Base-by-base conservation (phyloP, 1,284 basidiomycete genomes). In the Heterobasidion parviporum region DNA sequence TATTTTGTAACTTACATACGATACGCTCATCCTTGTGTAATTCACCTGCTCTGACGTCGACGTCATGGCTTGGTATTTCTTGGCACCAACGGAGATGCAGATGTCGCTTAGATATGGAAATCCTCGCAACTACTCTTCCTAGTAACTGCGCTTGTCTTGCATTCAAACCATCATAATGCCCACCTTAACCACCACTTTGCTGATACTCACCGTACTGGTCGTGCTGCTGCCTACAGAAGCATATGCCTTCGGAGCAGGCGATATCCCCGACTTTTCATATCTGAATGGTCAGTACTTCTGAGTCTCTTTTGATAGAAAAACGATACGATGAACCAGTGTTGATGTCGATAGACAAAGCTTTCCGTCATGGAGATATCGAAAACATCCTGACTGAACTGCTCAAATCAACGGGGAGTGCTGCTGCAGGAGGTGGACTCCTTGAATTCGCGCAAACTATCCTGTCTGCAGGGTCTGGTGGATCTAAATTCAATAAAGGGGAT, bases 291-390 rank as follows among this genome's bases (percentile, higher is more conserved):
- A 54, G 59, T 41, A 18, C 43, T 46, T 33, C 51, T 50, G 47
- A 38, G 52, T 8, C n/a, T 15, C 48, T 53, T 47, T 43, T 50
- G 47, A n/a, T 34, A 57, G 54, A 61, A 49, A 55, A 54, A 33
- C 54, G 48, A 50, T 54, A 14, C 34, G 20, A 54, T 35, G 45
- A 38, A 26, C 43, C 50, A 16, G 44, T 44, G 38, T 15, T 53
- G 52, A 49, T 54, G 49, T n/a, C 16, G 53, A 32, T 61, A 83
- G 81, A 79, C 68, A 87, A 86, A 68, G 86, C 86, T 0, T 89
- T 84, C 70, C 76, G 86, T 54, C 87, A 89, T 73, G 85, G 87
- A 14, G 87, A 90, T 64, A 88, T 89, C 56, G 82, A 83, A 69
- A 78, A 77, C 59, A 75, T 83, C 57, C 73, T 85, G 26, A 73